Conservation (phyloP, 768 basidiomycete species). For the Xanthoconium stramineum region DNA sequence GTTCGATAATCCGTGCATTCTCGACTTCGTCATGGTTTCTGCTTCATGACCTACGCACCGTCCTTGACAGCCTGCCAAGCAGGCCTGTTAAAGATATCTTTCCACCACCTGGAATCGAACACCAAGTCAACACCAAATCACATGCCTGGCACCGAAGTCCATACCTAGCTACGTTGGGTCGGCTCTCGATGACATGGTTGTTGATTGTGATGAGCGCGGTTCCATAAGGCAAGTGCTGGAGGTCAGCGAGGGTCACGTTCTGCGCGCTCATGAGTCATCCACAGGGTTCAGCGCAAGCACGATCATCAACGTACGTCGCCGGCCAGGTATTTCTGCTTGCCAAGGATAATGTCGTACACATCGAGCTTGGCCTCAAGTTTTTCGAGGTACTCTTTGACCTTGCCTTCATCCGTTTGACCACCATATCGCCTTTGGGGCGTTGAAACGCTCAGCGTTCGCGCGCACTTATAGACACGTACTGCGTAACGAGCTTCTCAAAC, state of each 20-base stretch:
- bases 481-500: slow-evolving; percentile 51
- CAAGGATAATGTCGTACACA: slow-evolving; percentile 51
- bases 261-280: slow-evolving; percentile 15
- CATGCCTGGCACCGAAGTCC: background rate
- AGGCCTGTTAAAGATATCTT: slow-evolving; percentile 41
- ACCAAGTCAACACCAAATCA: slow-evolving; percentile 1
- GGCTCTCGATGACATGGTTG: slow-evolving; percentile 28
- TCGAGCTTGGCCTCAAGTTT: slow-evolving; percentile 39
- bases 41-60: slow-evolving; percentile 15
- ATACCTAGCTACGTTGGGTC: slow-evolving; percentile 46
- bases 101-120: slow-evolving; percentile 46
- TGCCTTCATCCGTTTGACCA: slow-evolving; percentile 20
- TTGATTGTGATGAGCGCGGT: slow-evolving; percentile 16
- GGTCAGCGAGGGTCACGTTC: slow-evolving; percentile 53
- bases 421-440: slow-evolving; percentile 13
- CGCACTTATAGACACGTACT: slow-evolving; percentile 30
- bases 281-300: background rate
- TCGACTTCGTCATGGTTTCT: too few relatives aligned
- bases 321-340: slow-evolving; percentile 53
- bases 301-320: slow-evolving; percentile 43
- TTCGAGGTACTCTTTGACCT: slow-evolving; percentile 8
- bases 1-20: too few relatives aligned
- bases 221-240: slow-evolving; percentile 54
- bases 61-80: slow-evolving; percentile 47
- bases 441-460: background rate